phyloP scores from a whole-genome alignment of 768 basidiomycete species.

The Kwoniella sp. region DNA sequence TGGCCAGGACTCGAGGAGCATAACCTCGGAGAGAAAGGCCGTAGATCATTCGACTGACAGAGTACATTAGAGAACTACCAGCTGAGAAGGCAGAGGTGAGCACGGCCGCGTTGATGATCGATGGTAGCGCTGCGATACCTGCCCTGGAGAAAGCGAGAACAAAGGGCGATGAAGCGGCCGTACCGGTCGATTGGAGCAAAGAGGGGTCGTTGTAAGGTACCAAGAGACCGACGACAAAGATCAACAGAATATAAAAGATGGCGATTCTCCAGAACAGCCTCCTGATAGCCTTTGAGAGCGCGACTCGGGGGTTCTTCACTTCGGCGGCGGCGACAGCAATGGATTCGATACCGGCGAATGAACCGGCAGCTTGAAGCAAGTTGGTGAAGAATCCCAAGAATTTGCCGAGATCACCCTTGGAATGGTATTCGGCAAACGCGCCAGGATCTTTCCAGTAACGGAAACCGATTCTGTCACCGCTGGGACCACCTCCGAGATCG shows the following conservation, averaged over 20 bases:
- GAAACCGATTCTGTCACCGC: constrained; percentile 34
- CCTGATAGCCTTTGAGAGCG: constrained; percentile 34
- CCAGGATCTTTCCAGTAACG: constrained; percentile 43
- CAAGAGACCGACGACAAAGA: constrained; percentile 52
- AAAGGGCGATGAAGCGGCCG: constrained; percentile 55
- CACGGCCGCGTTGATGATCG: constrained; percentile 51
- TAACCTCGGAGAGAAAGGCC: constrained; percentile 63
- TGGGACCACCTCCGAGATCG: constrained; percentile 42
- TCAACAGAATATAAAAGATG: constrained; percentile 43
- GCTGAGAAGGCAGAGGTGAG: constrained; percentile 37
- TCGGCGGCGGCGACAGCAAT: constrained; percentile 44
- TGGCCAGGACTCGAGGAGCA: constrained; percentile 76
- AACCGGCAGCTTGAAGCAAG: constrained; percentile 37
- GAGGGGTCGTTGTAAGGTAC: constrained; percentile 45
- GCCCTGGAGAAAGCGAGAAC: constrained; percentile 53
- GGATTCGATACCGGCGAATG: constrained; percentile 27
- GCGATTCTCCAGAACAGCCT: constrained; percentile 42
- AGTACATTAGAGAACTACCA: constrained; percentile 21
- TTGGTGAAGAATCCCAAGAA: constrained; percentile 39
- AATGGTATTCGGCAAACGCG: constrained; percentile 27
- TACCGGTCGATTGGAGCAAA: constrained; percentile 43
- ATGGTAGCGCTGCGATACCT: constrained; percentile 49
- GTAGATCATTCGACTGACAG: constrained; percentile 28
- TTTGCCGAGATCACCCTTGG: constrained; percentile 27
- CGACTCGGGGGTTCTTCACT: constrained; percentile 37